Conservation (phyloP, 495 filamentous ascomycete species). For the Trichoderma erinaceum region DNA sequence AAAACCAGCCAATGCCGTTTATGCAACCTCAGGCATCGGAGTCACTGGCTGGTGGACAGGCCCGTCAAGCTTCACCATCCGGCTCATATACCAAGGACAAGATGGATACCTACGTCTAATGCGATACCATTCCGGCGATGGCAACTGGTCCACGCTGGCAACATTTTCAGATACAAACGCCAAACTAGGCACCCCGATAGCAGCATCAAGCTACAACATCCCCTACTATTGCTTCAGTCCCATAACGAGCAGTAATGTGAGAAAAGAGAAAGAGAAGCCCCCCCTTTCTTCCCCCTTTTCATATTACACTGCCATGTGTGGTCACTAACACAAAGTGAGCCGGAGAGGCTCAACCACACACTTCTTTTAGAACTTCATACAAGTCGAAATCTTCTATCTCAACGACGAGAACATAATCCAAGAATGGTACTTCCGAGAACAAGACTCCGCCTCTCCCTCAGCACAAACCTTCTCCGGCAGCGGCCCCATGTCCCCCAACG, state of each 20-base stretch:
- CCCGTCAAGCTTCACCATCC: constrained; percentile 1
- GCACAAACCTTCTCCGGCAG: not conserved
- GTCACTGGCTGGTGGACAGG: not conserved
- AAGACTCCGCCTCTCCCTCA: not conserved
- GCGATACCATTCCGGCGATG: not conserved
- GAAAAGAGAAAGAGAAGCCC: not conserved
- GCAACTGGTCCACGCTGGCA: not conserved
- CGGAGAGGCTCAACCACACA: too few species aligned
- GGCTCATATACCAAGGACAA: not conserved
- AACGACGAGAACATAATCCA: not conserved
- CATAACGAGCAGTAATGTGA: constrained; percentile 3
- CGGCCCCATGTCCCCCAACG: not conserved
- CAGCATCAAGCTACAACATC: not conserved
- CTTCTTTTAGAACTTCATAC: not conserved
- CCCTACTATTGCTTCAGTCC: not conserved
- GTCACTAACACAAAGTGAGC: not conserved
- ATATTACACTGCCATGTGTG: not conserved
- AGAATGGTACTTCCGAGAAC: not conserved
- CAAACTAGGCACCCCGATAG: not conserved
- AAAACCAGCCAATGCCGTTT: not conserved
- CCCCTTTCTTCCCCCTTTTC: not conserved
- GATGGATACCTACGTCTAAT: not conserved
- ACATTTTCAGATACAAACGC: not conserved
- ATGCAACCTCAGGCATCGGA: not conserved
- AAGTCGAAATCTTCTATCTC: not conserved